These are phyloP conservation scores for Ceratobasidium sp. DNA, from an alignment of 1,284 basidiomycete species.

Conservation along the genomic window DNA sequence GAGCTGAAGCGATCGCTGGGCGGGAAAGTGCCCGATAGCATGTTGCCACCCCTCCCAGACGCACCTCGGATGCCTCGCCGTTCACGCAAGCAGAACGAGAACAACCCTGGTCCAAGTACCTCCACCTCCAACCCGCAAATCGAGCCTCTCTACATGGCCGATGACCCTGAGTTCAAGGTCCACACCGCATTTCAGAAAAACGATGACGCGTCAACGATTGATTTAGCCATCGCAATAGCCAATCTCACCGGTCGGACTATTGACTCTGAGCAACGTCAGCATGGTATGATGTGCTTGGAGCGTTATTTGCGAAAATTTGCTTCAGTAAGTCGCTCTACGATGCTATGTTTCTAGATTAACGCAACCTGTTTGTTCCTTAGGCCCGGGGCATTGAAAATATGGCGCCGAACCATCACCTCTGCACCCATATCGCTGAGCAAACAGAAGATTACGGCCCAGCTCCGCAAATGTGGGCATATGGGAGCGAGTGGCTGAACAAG, in stretches of 20 bases:
- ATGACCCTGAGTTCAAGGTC: constrained; percentile 5
- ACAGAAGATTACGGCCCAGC: constrained; percentile 9
- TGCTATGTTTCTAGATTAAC: not conserved
- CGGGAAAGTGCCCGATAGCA: not conserved
- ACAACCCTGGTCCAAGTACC: not conserved
- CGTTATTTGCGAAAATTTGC: constrained; percentile 18
- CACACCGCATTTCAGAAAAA: constrained; percentile 11
- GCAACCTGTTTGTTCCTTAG: not conserved
- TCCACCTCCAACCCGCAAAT: not conserved
- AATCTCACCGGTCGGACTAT: constrained; percentile 20
- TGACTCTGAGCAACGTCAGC: constrained; percentile 1
- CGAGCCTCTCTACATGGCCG: constrained; percentile 6
- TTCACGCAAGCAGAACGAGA: not conserved
- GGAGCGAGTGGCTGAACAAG: constrained; percentile 10
- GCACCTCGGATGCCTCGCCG: constrained; percentile 15
- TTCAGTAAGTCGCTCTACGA: not conserved
- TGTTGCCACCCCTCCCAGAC: constrained; percentile 20
- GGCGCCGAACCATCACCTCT: constrained; percentile 21
- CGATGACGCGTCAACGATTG: constrained; percentile 20
- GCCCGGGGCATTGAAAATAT: constrained; percentile 23
- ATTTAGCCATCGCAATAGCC: constrained; percentile 20
- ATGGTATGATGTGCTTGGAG: not conserved
- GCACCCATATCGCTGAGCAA: constrained; percentile 3
- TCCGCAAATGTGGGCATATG: constrained; percentile 22
- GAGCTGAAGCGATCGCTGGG: not conserved